Percentiles rank a stretch among this genome's conserved stretches.
Conservation (phyloP, 768 basidiomycete genomes). For the Chalciporus pseudorubinellus region DNA sequence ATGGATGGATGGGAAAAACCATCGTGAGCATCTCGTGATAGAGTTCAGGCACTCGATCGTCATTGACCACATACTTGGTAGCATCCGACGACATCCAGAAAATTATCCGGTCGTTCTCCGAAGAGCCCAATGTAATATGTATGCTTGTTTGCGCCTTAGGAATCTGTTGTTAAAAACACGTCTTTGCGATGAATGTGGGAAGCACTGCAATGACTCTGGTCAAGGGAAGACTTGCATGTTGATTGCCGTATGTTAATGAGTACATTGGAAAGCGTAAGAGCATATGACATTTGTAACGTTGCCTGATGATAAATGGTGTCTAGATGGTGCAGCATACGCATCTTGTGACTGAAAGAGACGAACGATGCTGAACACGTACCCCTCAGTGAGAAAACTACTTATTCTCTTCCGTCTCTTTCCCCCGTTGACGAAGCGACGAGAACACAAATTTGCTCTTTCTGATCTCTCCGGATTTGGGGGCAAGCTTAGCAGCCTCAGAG, state of each 20-base stretch:
- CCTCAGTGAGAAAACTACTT: background rate
- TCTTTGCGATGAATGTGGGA: background rate
- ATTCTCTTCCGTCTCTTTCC: conserved; percentile 7
- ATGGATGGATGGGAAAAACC: conserved; percentile 48
- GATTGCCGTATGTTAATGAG: background rate
- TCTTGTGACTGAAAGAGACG: background rate
- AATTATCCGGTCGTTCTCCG: background rate
- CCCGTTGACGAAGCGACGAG: conserved; percentile 19
- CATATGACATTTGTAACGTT: background rate
- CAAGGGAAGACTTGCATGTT: background rate
- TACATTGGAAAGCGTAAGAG: background rate
- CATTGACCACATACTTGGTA: too few species aligned
- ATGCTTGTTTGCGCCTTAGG: background rate
- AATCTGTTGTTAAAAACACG: too few species aligned
- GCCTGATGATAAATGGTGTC: conserved; percentile 1
- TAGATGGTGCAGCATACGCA: background rate
- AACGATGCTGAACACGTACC: background rate
- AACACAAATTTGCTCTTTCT: conserved; percentile 30
- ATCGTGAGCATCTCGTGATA: too few species aligned
- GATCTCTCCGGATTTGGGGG: background rate
- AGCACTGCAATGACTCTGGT: too few species aligned
- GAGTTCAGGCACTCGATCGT: too few species aligned
- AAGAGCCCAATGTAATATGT: background rate
- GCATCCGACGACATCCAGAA: conserved; percentile 13
- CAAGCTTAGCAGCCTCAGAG: conserved; percentile 8